phyloP scores from a whole-genome alignment of 139 green algal species.

The Closterium sp. region DNA sequence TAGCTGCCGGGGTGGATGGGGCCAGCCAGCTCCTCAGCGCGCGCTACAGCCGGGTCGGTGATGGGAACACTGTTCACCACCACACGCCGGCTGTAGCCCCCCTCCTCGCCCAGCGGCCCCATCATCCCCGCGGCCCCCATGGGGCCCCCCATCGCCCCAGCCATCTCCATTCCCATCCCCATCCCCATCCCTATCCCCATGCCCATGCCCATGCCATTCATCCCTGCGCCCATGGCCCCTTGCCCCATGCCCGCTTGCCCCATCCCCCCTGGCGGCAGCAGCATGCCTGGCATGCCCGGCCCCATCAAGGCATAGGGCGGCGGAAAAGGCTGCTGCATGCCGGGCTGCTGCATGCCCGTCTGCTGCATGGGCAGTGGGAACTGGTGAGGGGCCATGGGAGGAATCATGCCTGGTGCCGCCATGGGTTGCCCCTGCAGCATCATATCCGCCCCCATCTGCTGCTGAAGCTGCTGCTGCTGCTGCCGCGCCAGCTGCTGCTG shows the following conservation, averaged over 20 bases:
- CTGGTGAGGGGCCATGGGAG: background rate
- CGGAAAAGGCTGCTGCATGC: background rate
- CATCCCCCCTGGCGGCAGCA: background rate
- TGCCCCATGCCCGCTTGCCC: background rate
- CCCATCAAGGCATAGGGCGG: background rate
- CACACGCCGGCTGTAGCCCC: conserved; percentile 1
- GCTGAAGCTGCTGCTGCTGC: background rate
- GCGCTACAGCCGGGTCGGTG: conserved; percentile 12
- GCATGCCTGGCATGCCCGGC: background rate
- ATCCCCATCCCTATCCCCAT: background rate
- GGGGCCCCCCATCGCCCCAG: background rate
- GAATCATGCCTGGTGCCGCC: background rate
- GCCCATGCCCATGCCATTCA: background rate
- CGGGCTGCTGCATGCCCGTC: too few species aligned
- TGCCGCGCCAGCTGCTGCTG: background rate
- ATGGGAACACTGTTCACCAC: conserved; percentile 19
- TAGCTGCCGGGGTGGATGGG: conserved; percentile 29
- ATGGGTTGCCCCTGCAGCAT: background rate
- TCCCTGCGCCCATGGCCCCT: background rate
- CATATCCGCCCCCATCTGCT: background rate
- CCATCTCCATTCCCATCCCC: background rate
- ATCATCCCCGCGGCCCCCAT: background rate
- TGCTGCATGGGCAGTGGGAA: background rate
- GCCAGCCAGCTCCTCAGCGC: conserved; percentile 17
- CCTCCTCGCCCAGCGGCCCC: background rate